phyloP scores from a whole-genome alignment of 2,329 filamentous ascomycete species.

The Taxawa tesnikishii region DNA sequence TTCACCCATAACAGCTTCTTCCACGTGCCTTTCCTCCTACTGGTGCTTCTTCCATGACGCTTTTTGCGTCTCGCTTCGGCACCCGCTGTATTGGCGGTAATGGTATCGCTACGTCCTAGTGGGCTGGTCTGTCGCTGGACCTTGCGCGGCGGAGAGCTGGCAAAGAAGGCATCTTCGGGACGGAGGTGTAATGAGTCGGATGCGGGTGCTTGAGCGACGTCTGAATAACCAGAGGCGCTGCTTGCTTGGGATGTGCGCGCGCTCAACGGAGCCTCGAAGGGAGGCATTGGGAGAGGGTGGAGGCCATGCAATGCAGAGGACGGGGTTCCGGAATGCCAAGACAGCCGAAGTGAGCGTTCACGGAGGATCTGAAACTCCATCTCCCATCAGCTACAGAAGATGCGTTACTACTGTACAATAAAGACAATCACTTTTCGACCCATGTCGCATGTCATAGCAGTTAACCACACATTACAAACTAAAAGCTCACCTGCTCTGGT shows the following conservation, averaged over 20 bases:
- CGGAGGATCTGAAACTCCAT: no score
- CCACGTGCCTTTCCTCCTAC: constrained; percentile 59
- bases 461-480: no score
- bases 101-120: constrained; percentile 18
- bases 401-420: no score
- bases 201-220: neutral
- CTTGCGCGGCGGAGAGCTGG: constrained; percentile 46
- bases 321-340: no score
- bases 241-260: constrained; percentile 4
- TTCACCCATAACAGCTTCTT: constrained; percentile 98
- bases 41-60: constrained; percentile 47
- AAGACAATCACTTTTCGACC: no score
- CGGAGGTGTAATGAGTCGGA: constrained; percentile 44
- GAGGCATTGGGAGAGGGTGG: constrained; percentile 2
- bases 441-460: no score
- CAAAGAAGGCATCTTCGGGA: constrained; percentile 71
- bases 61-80: constrained; percentile 29
- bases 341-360: no score
- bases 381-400: no score
- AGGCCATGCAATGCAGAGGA: no score
- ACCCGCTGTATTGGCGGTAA: constrained; percentile 13
- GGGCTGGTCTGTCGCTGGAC: constrained; percentile 14
- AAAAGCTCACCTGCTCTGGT: no score
- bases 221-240: neutral
- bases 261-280: constrained; percentile 6